Percentiles rank a stretch among this genome's conserved stretches.
These are phyloP conservation scores for Sequoiadendron giganteum DNA, from an alignment of 75 land plant species.

Conservation along the genomic window DNA sequence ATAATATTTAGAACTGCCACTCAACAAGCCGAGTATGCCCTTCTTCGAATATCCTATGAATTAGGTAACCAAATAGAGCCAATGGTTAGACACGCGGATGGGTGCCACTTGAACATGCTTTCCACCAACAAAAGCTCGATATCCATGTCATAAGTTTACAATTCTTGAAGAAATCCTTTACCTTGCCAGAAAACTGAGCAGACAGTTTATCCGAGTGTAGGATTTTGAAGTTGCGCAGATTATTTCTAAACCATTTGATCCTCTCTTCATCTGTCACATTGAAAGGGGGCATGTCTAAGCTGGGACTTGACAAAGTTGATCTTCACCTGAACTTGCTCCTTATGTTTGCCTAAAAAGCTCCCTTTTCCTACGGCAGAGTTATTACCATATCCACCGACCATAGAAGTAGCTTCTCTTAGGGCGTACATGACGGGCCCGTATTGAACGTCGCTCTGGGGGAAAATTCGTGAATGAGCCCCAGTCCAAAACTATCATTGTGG, in stretches of 20 bases:
- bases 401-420: not conserved
- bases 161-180: slow-evolving; percentile 34
- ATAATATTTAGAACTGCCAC: not conserved
- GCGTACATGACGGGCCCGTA: not conserved
- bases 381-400: not conserved
- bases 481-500: no score
- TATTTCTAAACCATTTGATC: slow-evolving; percentile 12
- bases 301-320: not conserved
- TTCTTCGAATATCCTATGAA: no score
- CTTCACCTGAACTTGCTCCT: not conserved
- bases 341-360: not conserved
- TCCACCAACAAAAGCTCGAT: slow-evolving; percentile 58
- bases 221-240: slow-evolving; percentile 15
- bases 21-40: no score
- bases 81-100: slow-evolving; percentile 31
- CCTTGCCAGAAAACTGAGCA: slow-evolving; percentile 20
- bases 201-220: slow-evolving; percentile 19
- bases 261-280: slow-evolving; percentile 20
- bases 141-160: slow-evolving; percentile 70
- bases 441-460: not conserved
- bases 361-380: not conserved
- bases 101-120: slow-evolving; percentile 63
- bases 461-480: not conserved
- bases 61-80: not conserved
- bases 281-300: not conserved